phyloP scores from a whole-genome alignment of 306 rosid species.

The Alnus rubra region DNA sequence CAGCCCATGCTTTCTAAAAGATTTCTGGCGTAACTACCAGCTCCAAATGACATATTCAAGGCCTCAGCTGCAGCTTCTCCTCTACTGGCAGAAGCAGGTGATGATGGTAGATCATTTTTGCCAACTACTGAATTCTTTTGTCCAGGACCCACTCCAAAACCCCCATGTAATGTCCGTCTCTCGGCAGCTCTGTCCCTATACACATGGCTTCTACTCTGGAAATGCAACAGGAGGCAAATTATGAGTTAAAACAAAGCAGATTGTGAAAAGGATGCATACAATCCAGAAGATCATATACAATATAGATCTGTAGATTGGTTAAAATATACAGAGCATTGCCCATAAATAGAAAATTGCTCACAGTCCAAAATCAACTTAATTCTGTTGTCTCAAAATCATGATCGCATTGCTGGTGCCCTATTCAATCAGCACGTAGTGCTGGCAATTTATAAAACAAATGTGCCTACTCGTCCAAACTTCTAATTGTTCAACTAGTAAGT shows the following conservation, averaged over 20 bases:
- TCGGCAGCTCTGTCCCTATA: constrained; percentile 89
- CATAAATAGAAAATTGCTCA: not conserved
- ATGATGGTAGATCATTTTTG: constrained; percentile 32
- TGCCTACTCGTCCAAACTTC: not conserved
- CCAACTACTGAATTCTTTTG: constrained; percentile 48
- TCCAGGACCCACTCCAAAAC: constrained; percentile 82
- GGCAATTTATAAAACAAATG: not conserved
- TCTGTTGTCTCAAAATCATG: not conserved
- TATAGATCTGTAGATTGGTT: not conserved
- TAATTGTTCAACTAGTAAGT: not conserved
- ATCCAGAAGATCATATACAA: not conserved
- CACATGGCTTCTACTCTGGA: constrained; percentile 47
- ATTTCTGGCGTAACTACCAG: constrained; percentile 75
- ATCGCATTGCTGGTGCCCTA: not conserved
- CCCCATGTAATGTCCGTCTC: constrained; percentile 84
- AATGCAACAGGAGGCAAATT: constrained; percentile 20
- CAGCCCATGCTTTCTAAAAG: constrained; percentile 79
- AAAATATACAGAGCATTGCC: not conserved
- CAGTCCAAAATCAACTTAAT: not conserved
- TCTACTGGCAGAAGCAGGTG: constrained; percentile 37
- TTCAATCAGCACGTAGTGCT: not conserved
- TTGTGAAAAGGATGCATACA: not conserved
- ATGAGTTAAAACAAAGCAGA: constrained; percentile 21
- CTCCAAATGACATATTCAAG: constrained; percentile 73
- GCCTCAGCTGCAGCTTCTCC: constrained; percentile 74